Conservation (phyloP, 2,329 filamentous ascomycete genomes). For the Penicillium sp. region DNA sequence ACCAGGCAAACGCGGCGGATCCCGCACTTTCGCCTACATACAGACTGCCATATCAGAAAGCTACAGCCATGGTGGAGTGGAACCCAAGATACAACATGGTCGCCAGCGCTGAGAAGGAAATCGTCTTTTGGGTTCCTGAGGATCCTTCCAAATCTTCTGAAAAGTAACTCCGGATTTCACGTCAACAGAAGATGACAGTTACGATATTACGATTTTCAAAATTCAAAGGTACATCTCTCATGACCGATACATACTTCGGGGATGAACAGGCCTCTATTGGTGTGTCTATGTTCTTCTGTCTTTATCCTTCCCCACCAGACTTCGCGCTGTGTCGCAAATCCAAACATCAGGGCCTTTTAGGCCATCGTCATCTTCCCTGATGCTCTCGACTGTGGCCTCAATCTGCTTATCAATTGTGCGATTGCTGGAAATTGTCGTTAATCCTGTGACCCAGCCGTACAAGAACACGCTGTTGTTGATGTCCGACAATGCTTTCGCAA, state of each 20-base stretch:
- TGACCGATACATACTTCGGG: neutral
- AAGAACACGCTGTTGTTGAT: slow-evolving; percentile 72
- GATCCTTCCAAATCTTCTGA: slow-evolving; percentile 43
- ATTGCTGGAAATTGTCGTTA: slow-evolving; percentile 73
- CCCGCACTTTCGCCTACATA: slow-evolving; percentile 48
- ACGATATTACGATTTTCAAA: no score
- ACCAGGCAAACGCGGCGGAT: slow-evolving; percentile 59
- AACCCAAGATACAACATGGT: slow-evolving; percentile 93
- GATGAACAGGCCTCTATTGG: neutral
- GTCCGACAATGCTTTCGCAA: slow-evolving; percentile 53
- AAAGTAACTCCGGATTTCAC: slow-evolving; percentile 26
- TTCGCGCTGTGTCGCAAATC: slow-evolving; percentile 66
- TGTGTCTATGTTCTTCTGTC: slow-evolving; percentile 35
- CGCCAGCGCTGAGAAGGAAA: slow-evolving; percentile 83
- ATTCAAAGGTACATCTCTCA: neutral
- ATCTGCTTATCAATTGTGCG: slow-evolving; percentile 67
- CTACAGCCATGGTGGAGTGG: slow-evolving; percentile 76
- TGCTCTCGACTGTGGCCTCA: slow-evolving; percentile 58
- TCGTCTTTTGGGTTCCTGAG: slow-evolving; percentile 77
- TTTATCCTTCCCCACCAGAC: slow-evolving; percentile 68
- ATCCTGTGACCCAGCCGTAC: slow-evolving; percentile 65
- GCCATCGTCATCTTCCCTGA: slow-evolving; percentile 49
- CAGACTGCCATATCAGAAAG: slow-evolving; percentile 51
- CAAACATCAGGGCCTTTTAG: slow-evolving; percentile 64
- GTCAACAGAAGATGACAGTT: neutral